Base-by-base conservation (phyloP, 1,284 basidiomycete species). In the Malassezia globosa region DNA sequence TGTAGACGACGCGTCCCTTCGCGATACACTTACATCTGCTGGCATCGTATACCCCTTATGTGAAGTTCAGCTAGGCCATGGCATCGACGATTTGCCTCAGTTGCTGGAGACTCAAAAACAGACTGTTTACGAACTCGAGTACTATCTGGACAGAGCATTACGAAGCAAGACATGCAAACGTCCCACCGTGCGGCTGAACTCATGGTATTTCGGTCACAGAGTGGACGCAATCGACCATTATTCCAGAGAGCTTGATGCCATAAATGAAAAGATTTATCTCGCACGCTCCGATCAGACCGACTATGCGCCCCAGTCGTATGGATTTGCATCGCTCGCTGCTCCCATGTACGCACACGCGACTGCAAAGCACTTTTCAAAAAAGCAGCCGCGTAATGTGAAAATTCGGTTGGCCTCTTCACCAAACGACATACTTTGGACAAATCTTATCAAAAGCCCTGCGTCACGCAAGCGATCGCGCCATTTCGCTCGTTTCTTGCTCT, bases 21-120 rank as follows among this genome's bases (percentile, higher is more conserved):
- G 79, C 80, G 53, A 76, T 76, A 31, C 77, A 81, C 48, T 83
- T 81, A 64, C 52, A 39, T 56, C 60, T 36, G 55, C 64, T 49
- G 57, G 60, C 22, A 80, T 85, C 34, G 84, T 84, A 1, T 88
- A 87, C 69, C 84, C 84, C 0, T 84, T 84, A 0, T 85, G 83
- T 1, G 81, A 83, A 31, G 83, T 87, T 3, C 84, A 87, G 72
- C 83, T 88, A 48, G 83, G 84, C 29, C 78, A 82, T 35, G 77
- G 77, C 47, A 84, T 87, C 19, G 84, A 84, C 22, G 74, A 78
- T 25, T 77, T 88, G 2, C 83, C 85, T 0, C 79, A 83, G 49
- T 74, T 87, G 42, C 82, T 87, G 58, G 81, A 88, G 42, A 82
- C 81, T 57, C 87, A 94, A 74, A 89, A 90, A 72, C 74, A 83